Evolutionary conservation across 108 stramenopile genomes (phyloP).

Genomic region (Asterionellopsis glacialis): DNA sequence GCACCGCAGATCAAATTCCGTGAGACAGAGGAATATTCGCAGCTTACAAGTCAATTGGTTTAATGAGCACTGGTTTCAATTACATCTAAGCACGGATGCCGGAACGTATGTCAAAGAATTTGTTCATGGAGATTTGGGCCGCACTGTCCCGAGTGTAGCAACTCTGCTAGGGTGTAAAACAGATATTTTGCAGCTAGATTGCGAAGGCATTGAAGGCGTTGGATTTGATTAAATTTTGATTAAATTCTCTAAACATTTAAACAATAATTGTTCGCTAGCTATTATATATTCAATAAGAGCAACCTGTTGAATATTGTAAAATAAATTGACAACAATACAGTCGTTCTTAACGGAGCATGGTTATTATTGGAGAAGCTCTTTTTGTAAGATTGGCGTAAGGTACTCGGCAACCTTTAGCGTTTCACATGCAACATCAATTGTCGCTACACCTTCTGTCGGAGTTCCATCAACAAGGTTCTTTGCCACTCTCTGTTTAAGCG

Average conservation of each 20-base stretch:
- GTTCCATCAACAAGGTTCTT: conserved; percentile 26
- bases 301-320: no score
- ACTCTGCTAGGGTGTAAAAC: conserved; percentile 66
- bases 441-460: conserved; percentile 64
- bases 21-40: conserved; percentile 46
- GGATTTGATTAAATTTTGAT: neutral
- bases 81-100: conserved; percentile 60
- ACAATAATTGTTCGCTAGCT: no score
- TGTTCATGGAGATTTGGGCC: conserved; percentile 80
- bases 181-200: conserved; percentile 76
- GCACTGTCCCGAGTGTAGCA: conserved; percentile 65
- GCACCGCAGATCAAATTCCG: conserved; percentile 65
- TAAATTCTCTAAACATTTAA: no score
- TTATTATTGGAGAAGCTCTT: neutral
- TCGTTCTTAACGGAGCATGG: no score
- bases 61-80: conserved; percentile 65
- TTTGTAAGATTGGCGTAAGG: conserved; percentile 29
- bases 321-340: no score
- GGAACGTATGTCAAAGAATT: conserved; percentile 91
- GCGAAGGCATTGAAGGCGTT: conserved; percentile 57
- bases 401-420: conserved; percentile 77
- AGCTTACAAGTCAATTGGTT: conserved; percentile 37
- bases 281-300: no score
- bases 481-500: conserved; percentile 66
- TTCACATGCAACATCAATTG: conserved; percentile 70